Evolutionary conservation across 164 flowering plant genomes (phyloP), one percentile per base, ranked within the genome.

Genomic region (Vitis cinerea): DNA sequence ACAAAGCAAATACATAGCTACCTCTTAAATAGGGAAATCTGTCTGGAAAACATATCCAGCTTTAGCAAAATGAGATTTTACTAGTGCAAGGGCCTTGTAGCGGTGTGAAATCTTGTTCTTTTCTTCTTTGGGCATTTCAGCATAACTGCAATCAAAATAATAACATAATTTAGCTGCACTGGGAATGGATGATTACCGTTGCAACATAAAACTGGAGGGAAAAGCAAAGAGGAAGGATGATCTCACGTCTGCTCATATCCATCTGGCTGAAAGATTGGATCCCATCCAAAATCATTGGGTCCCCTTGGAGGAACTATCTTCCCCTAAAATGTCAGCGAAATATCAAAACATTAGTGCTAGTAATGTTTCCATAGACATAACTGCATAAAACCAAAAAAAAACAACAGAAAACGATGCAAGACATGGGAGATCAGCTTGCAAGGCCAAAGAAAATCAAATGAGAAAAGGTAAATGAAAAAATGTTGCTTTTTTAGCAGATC

Each of bases 281-380:
- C 99, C 99, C 98, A 95, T 56, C 99, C 98, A 76, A 95, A 95
- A 79, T 90, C 97, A 64, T 72, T 82, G 1, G 99, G 97, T 56
- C 98, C 99, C 63, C 93, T 88, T 23, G 97, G 73, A 51, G 86
- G 87, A 71, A 95, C 99, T 54, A 95, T 93, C 81, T 80, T 89
- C 15, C 99, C 99, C 97, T 92, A 73, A 53, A 72, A 74, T 37
- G 63, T 63, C 72, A 69, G 3, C 55, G 27, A 61, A 12, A 70
- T 61, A 44, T 48, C 50, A 63, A 16, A 37, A 62, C 37, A 10
- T 61, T 53, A 72, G 57, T 55, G 31, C 49, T 3, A 54, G 5
- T 50, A 15, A 54, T 49, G 14, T 10, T 13, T 44, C 14, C 2
- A 37, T 47, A 63, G 17, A 23, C 27, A 23, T 1, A 23, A 23